These are phyloP conservation scores for Polytrichum formosum DNA, from an alignment of 225 moss, liverwort and hornwort species.

Conservation along the genomic window DNA sequence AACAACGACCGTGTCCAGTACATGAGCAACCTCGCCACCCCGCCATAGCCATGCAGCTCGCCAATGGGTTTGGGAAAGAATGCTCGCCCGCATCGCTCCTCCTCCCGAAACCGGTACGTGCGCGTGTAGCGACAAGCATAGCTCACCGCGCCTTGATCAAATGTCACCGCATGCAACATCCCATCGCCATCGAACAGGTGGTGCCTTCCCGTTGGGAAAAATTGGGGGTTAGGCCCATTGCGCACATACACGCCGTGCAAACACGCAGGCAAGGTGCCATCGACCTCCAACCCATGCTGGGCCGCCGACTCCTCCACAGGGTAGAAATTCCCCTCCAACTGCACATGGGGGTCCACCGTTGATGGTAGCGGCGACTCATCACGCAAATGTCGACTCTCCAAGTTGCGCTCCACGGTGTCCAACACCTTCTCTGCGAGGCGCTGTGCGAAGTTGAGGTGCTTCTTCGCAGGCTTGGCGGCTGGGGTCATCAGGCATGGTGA, in stretches of 20 bases:
- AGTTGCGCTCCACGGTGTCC: constrained; percentile 45
- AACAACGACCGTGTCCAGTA: constrained; percentile 62
- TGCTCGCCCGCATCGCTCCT: constrained; percentile 51
- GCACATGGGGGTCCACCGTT: constrained; percentile 72
- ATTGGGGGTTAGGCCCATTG: constrained; percentile 91
- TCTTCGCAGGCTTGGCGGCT: constrained; percentile 5
- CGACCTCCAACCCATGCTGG: constrained; percentile 52
- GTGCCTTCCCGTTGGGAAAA: constrained; percentile 71
- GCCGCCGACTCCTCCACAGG: constrained; percentile 66
- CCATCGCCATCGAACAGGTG: constrained; percentile 97
- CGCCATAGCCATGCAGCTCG: constrained; percentile 86
- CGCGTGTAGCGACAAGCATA: constrained; percentile 81
- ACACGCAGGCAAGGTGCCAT: constrained; percentile 51
- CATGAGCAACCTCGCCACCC: constrained; percentile 68
- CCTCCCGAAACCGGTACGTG: constrained; percentile 73
- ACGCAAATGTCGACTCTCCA: constrained; percentile 40
- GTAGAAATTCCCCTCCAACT: constrained; percentile 74
- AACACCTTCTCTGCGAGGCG: constrained; percentile 52
- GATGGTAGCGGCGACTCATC: constrained; percentile 50
- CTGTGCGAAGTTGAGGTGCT: constrained; percentile 54
- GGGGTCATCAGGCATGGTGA: background rate
- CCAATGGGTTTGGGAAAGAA: constrained; percentile 92
- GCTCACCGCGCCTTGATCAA: constrained; percentile 52
- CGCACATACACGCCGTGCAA: constrained; percentile 75
- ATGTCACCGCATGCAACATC: constrained; percentile 87